phyloP scores from a whole-genome alignment of 768 basidiomycete genomes.

The Clathrus columnatus region DNA sequence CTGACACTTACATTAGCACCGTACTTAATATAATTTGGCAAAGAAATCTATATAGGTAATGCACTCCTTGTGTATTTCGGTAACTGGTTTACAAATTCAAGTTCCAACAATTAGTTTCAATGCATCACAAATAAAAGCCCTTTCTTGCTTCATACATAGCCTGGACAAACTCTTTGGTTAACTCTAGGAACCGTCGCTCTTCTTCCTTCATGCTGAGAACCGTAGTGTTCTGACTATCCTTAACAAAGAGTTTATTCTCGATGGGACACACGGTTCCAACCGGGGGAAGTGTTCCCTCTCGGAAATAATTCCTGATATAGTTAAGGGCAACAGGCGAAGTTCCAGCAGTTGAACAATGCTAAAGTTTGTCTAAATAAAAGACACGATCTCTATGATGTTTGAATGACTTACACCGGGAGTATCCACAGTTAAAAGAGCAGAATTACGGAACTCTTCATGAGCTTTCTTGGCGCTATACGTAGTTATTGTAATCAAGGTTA shows the following conservation, averaged over 20 bases:
- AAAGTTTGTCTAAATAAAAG: not conserved
- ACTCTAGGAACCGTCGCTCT: not conserved
- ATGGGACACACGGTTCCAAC: constrained; percentile 19
- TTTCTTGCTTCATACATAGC: not conserved
- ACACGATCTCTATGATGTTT: not conserved
- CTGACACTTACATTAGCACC: too few species aligned
- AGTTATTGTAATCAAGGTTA: not conserved
- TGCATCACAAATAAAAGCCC: not conserved
- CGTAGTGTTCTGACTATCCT: not conserved
- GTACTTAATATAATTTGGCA: too few species aligned
- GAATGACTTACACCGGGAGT: constrained; percentile 10
- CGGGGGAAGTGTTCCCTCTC: constrained; percentile 17
- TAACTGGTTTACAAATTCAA: too few species aligned
- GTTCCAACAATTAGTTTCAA: too few species aligned
- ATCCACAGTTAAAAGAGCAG: constrained; percentile 9
- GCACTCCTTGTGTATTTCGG: too few species aligned
- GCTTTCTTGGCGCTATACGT: constrained; percentile 11
- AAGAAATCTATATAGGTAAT: too few species aligned
- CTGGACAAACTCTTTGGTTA: not conserved
- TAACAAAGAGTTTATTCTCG: constrained; percentile 12
- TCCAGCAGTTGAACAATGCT: constrained; percentile 19
- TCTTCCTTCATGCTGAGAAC: not conserved
- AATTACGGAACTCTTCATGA: constrained; percentile 6
- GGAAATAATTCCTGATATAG: constrained; percentile 19
- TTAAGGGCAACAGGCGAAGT: constrained; percentile 17